These are phyloP conservation scores for Aspergillus chevalieri DNA, from an alignment of 2,329 filamentous ascomycete genomes.

Conservation along the genomic window DNA sequence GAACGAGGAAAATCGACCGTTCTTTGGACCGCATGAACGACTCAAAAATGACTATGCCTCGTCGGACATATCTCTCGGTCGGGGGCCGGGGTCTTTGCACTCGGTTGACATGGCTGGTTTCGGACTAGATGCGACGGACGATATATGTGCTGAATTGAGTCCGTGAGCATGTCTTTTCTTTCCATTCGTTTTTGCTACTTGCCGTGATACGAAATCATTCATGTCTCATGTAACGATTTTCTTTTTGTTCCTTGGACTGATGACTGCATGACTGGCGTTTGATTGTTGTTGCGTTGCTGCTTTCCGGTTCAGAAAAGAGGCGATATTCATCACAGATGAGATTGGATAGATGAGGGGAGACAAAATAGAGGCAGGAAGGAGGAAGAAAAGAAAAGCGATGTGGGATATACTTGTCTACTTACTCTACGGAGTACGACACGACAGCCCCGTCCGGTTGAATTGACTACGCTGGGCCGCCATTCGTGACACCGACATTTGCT, in stretches of 20 bases:
- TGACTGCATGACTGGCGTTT: conserved; percentile 38
- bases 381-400: neutral
- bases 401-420: neutral
- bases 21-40: conserved; percentile 40
- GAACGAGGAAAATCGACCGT: conserved; percentile 37
- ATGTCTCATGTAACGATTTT: conserved; percentile 33
- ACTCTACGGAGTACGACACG: too few relatives aligned
- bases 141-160: conserved; percentile 31
- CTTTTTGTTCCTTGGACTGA: conserved; percentile 23
- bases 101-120: conserved; percentile 43
- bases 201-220: conserved; percentile 10
- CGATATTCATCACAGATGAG: neutral
- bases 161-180: conserved; percentile 21
- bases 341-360: neutral
- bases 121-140: conserved; percentile 34
- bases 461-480: too few relatives aligned
- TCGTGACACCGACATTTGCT: too few relatives aligned
- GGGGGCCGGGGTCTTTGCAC: conserved; percentile 38
- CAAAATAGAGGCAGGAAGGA: too few relatives aligned
- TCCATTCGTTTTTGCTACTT: conserved; percentile 11
- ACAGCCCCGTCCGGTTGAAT: too few relatives aligned
- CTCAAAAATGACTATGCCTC: conserved; percentile 40
- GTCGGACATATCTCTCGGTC: conserved; percentile 38
- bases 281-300: neutral
- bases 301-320: conserved; percentile 3